Conservation (phyloP, 306 rosid species). For the Prunus kanzakura region DNA sequence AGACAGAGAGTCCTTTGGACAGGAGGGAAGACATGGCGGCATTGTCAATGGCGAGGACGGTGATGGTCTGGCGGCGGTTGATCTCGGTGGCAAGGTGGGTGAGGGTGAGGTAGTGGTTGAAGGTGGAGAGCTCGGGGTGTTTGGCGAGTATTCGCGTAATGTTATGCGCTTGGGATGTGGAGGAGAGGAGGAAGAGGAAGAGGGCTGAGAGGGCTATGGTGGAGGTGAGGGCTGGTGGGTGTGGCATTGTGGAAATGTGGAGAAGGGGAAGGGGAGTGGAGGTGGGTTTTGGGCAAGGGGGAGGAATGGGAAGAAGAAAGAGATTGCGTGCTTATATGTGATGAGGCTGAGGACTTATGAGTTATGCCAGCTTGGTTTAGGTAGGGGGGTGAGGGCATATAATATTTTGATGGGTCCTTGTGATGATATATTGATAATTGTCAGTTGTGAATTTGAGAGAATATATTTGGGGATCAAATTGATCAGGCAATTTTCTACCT, state of each 20-base stretch:
- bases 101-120: slow-evolving; percentile 81
- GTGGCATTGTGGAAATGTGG: slow-evolving; percentile 16
- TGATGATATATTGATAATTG: background rate
- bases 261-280: background rate
- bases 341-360: background rate
- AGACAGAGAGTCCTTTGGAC: slow-evolving; percentile 52
- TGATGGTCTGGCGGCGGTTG: slow-evolving; percentile 90
- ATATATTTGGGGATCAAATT: background rate
- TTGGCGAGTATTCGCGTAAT: slow-evolving; percentile 67
- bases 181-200: slow-evolving; percentile 8
- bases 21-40: slow-evolving; percentile 74
- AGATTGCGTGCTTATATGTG: slow-evolving; percentile 13
- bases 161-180: slow-evolving; percentile 53
- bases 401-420: slow-evolving; percentile 2
- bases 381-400: slow-evolving; percentile 12
- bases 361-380: slow-evolving; percentile 29
- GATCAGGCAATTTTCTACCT: too few species aligned
- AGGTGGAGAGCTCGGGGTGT: slow-evolving; percentile 74
- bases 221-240: background rate
- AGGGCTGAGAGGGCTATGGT: slow-evolving; percentile 27
- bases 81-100: slow-evolving; percentile 90
- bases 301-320: background rate
- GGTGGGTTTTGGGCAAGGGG: background rate
- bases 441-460: background rate
- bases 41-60: slow-evolving; percentile 86